A percentile compares a stretch with the other conserved stretches of the same genome.
Evolutionary conservation across 1,284 basidiomycete species (phyloP).

Genomic region (Pseudozyma thailandica): DNA sequence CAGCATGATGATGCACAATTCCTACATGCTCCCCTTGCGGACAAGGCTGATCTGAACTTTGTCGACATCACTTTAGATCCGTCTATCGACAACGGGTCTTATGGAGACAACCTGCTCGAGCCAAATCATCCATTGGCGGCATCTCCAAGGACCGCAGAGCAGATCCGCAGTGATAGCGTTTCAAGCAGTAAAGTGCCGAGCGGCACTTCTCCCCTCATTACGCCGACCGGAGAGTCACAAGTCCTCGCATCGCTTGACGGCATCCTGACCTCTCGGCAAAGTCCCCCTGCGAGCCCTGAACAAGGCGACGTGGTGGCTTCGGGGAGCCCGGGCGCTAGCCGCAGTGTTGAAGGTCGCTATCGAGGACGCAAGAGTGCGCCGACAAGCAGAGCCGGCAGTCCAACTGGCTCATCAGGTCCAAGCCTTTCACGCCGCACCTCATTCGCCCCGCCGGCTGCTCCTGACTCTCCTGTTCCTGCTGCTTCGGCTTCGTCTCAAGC

Average conservation of each 20-base stretch:
- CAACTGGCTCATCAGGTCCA: conserved; percentile 9
- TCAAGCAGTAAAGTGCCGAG: conserved; percentile 18
- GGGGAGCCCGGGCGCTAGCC: not conserved
- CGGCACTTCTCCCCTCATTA: not conserved
- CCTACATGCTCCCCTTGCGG: conserved; percentile 2
- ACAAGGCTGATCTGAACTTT: conserved; percentile 45
- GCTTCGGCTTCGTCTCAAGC: not conserved
- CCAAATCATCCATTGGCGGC: conserved; percentile 15
- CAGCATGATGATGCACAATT: not conserved
- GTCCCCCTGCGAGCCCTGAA: conserved; percentile 21
- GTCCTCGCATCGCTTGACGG: not conserved
- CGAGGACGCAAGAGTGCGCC: conserved; percentile 29
- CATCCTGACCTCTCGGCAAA: not conserved
- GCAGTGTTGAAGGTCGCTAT: conserved; percentile 36
- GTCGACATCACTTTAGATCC: conserved; percentile 41
- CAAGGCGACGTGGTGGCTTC: not conserved
- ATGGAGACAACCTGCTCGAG: not conserved
- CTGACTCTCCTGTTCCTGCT: not conserved
- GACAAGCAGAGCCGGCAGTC: conserved; percentile 36
- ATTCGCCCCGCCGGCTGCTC: not conserved
- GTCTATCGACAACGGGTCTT: not conserved
- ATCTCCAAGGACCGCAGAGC: conserved; percentile 32
- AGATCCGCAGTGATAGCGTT: conserved; percentile 38
- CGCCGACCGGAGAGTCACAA: not conserved
- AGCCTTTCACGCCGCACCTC: conserved; percentile 18